Base-by-base conservation (phyloP, 331 rosid species). In the Pyrus hybrid region DNA sequence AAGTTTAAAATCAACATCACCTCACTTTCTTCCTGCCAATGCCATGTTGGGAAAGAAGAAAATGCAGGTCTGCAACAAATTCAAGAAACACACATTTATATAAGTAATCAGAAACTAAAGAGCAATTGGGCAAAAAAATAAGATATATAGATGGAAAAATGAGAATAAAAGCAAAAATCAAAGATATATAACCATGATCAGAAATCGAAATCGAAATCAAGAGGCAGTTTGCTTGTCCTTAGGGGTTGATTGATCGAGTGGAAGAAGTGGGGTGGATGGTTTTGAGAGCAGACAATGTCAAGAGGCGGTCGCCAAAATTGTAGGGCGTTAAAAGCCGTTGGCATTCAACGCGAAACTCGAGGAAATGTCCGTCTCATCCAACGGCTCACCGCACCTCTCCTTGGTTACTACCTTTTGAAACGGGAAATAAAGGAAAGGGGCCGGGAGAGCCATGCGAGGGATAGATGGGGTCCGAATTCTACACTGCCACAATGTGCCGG, bases 261-360 rank as follows among this genome's bases (percentile, higher is more conserved):
- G 56, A 49, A 17, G n/a, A 16, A 49, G 63, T 8, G 63, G 63
- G 63, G 14, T n/a, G 63, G 23, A 1, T 1, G 63, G 14, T 56
- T 56, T 56, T 56, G 62, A 77, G 80, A 80, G 72, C 16, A 74
- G 70, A 37, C 79, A 62, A 29, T 74, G 80, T 83, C 76, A 76
- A 60, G 68, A 79, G 58, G 79, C 32, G 22, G 84, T 73, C 79
- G 62, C 86, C 86, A 76, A 70, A 77, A 2, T 67, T 71, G 67
- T 71, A 77, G 88, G 83, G 67, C 74, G 60, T 63, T 76, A 13
- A 72, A 79, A 79, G 77, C 77, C 80, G 85, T 86, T 22, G 71
- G 79, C 73, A 82, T 70, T 75, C 63, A 68, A 76, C 64, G 72
- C 76, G 56, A 5, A 13, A 13, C 23, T 56, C 4, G 17, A 56